A percentile compares a stretch with the other conserved stretches of the same genome.
Evolutionary conservation across 148 eudicot species (phyloP).

Genomic region (Polygonum aviculare): DNA sequence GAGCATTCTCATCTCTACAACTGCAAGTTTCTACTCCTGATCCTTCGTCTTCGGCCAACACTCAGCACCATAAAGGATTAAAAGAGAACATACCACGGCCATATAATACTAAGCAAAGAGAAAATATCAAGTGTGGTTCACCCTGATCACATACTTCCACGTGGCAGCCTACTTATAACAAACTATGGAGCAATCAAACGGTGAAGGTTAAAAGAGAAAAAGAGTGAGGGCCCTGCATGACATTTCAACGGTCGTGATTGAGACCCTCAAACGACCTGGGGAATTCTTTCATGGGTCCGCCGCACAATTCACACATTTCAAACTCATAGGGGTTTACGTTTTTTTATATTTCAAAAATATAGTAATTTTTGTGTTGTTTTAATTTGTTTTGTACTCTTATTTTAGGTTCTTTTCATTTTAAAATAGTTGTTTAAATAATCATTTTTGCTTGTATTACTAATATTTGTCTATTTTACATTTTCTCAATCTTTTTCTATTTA

Average conservation of each 20-base stretch:
- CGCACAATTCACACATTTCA: not conserved
- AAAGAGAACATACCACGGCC: too few species aligned
- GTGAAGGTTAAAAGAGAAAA: not conserved
- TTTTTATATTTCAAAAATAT: not conserved
- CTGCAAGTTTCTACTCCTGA: too few species aligned
- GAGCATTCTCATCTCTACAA: too few species aligned
- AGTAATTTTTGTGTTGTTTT: not conserved
- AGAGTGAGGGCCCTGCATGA: not conserved
- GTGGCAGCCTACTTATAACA: not conserved
- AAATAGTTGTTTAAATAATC: too few species aligned
- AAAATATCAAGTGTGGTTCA: not conserved
- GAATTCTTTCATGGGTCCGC: constrained; percentile 2
- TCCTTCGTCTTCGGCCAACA: too few species aligned
- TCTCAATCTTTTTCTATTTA: too few species aligned
- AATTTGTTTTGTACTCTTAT: too few species aligned
- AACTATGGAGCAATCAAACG: not conserved
- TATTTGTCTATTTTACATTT: too few species aligned
- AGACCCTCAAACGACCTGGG: constrained; percentile 7
- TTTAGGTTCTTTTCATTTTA: too few species aligned
- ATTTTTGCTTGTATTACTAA: too few species aligned
- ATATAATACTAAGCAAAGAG: too few species aligned
- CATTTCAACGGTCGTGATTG: constrained; percentile 6
- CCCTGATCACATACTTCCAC: not conserved
- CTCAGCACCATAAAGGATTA: too few species aligned
- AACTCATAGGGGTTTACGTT: not conserved